Conservation (phyloP, 2,329 filamentous ascomycete genomes). For the Diaporthe vaccinii region DNA sequence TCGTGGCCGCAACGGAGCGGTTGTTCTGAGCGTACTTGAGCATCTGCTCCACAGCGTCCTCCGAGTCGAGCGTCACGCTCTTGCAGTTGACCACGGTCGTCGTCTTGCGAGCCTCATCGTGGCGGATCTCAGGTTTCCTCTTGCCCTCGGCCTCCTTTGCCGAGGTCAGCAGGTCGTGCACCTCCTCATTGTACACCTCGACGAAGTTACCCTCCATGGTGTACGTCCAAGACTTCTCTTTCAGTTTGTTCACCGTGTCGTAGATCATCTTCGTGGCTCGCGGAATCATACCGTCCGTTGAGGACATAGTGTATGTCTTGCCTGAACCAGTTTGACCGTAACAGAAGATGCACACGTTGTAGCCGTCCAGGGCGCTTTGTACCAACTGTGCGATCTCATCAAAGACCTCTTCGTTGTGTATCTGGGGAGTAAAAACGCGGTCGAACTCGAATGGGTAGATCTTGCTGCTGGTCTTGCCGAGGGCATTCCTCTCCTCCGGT, state of each 20-base stretch:
- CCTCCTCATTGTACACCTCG: conserved; percentile 97
- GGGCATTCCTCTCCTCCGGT: conserved; percentile 84
- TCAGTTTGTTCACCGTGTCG: conserved; percentile 83
- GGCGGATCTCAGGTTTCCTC: conserved; percentile 90
- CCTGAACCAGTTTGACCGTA: conserved; percentile 98
- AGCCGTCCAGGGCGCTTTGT: conserved; percentile 95
- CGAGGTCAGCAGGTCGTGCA: conserved; percentile 84
- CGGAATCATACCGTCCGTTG: conserved; percentile 92
- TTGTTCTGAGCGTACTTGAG: conserved; percentile 86
- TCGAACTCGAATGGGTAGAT: conserved; percentile 92
- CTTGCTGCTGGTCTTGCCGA: conserved; percentile 82
- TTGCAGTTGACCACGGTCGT: conserved; percentile 87
- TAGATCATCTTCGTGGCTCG: conserved; percentile 95
- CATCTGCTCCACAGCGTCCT: conserved; percentile 83
- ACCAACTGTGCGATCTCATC: conserved; percentile 97
- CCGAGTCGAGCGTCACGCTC: conserved; percentile 81
- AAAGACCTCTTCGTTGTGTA: conserved; percentile 89
- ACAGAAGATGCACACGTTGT: conserved; percentile 99
- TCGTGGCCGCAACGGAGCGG: conserved; percentile 94
- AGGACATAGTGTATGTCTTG: conserved; percentile 97
- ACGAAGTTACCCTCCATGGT: conserved; percentile 95
- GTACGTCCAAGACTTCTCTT: conserved; percentile 95
- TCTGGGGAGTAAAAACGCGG: conserved; percentile 85
- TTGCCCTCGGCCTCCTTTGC: conserved; percentile 77
- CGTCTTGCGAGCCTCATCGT: conserved; percentile 85